Base-by-base conservation (phyloP, 2,329 filamentous ascomycete genomes). In the Xylaria sp. region DNA sequence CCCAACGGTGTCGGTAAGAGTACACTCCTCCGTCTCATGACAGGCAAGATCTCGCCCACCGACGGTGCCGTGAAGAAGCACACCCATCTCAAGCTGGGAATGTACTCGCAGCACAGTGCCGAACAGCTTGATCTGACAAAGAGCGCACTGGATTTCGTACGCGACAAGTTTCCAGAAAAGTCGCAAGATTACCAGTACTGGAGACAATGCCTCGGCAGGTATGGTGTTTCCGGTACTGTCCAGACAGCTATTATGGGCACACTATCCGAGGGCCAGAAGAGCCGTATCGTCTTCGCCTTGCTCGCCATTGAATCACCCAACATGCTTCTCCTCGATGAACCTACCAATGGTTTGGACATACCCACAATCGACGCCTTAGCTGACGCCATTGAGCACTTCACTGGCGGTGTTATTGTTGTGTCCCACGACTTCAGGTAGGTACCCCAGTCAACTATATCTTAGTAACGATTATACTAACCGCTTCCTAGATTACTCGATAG, bases 1-100 rank as follows among this genome's bases (percentile, higher is more conserved):
- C 96, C 96, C 81, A 98, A 98, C 84, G 96, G 96, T 94, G 96
- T 98, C 69, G 96, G 96, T 82, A 99, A 99, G 87, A 98, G 96
- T 28, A 98, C 96, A 15, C 88, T 98, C 67, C 91, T 99, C 73
- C 92, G 93, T 76, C 90, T 99, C 76, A 98, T 99, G 93, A 98
- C 95, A 15, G 94, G 94, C 82, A 94, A 96, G 85, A 89, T 98
- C 63, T 94, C 91, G 39, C 92, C 96, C 54, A 97, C 93, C 52
- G 85, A 84, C 66, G 96, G 96, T 76, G 85, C 87, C 71, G 94
- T 99, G 74, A 92, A 90, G 74, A 91, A 94, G 73, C 97, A 99
- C 87, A 98, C 96, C 65, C 96, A 99, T 85, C 89, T 99, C 86
- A 99, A 98, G 89, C 90, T 99, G 70, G 96, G 96, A 80, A 88